Evolutionary conservation across 2,329 filamentous ascomycete genomes (phyloP).

Genomic region (Didymosphaeria variabile): DNA sequence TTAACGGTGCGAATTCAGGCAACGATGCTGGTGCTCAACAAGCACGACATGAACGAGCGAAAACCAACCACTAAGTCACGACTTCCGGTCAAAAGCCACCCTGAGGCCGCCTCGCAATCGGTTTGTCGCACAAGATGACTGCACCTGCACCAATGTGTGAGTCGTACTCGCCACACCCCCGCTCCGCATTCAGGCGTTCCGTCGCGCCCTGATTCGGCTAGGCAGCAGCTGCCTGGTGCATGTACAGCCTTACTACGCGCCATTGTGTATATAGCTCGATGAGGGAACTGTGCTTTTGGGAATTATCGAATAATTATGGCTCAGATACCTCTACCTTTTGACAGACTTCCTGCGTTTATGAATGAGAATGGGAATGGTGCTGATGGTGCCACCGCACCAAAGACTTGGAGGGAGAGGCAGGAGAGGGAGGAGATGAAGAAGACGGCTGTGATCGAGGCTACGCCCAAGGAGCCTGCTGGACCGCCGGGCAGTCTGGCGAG

Average conservation of each 20-base stretch:
- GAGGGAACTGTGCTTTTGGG: neutral
- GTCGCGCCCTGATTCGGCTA: neutral
- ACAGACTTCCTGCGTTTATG: neutral
- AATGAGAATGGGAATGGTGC: neutral
- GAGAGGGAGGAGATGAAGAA: neutral
- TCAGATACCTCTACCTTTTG: neutral
- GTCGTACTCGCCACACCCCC: neutral
- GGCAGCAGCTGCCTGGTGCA: neutral
- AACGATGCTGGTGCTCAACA: too few relatives aligned
- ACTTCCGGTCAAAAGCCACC: neutral
- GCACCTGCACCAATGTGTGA: neutral
- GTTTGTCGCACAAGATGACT: neutral
- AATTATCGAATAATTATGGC: neutral
- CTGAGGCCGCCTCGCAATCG: neutral
- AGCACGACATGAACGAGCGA: too few relatives aligned
- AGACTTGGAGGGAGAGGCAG: neutral
- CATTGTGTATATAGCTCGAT: neutral
- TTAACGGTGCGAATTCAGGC: too few relatives aligned
- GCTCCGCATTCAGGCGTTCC: neutral
- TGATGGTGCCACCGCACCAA: too few relatives aligned
- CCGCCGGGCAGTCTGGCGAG: constrained; percentile 22
- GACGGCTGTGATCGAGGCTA: neutral
- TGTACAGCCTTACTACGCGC: neutral
- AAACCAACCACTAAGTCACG: too few relatives aligned
- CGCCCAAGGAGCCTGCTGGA: constrained; percentile 29